Evolutionary conservation across 768 basidiomycete species (phyloP), one percentile per base, ranked within the genome.

Genomic region (Agrocybe pediades): DNA sequence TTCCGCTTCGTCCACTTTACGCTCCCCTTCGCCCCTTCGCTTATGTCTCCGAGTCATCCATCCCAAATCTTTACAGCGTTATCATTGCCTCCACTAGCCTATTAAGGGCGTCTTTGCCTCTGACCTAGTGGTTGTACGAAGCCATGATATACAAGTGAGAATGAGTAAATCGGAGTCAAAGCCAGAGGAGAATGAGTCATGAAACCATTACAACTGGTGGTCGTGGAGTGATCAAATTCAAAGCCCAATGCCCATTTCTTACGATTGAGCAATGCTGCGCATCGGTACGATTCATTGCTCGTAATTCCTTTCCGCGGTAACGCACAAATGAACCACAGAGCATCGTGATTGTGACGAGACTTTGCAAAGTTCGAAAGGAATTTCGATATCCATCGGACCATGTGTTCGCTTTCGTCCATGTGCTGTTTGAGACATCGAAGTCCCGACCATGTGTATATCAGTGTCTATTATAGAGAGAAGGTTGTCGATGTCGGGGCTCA

Each of bases 61-160:
- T 99, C 96, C 96, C 96, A 99, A 45, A 97, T 88, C 64, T 97
- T 96, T 49, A 98, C 95, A 17, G 96, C 94, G 58, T 98, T 98
- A 69, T 98, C 97, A 65, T 98, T 97, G 0, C 95, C 96, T 2
- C 96, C 96, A 59, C 92, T 94, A 0, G 96, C 96, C 20, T 0
- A 79, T 82, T 47, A 81, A 60, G 21, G 80, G 79, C 6, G 79
- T 80, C 65, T 77, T 79, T 8, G 69, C 74, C 59, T 80, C 80
- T 59, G 79, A 81, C 19, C 77, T 77, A 27, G 78, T 62, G 74
- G n/a, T 69, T 55, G 27, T 56, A 36, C 33, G n/a, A 15, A 15
- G 33, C 13, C 33, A 36, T 36, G n/a, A 3, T 13, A 15, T 36
- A 36, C n/a, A 36, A n/a, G 13, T 13, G 33, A 36, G 11, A 13